These are phyloP conservation scores for Pycnococcus provasolii DNA, from an alignment of 139 green algal species.

Conservation along the genomic window DNA sequence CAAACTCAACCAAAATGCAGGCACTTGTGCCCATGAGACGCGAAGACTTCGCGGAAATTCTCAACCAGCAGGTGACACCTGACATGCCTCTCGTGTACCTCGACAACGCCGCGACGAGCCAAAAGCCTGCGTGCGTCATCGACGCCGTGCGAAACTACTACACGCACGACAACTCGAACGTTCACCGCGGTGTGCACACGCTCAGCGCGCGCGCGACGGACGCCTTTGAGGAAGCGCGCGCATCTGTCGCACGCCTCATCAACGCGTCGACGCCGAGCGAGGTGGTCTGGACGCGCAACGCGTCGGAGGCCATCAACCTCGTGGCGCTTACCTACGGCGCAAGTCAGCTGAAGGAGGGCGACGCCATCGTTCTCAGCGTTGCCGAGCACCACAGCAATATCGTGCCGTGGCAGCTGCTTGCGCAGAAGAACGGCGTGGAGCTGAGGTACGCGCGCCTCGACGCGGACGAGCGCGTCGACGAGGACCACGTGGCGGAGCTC, in stretches of 20 bases:
- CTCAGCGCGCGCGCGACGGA: conserved; percentile 59
- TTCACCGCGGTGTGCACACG: conserved; percentile 74
- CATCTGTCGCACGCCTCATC: conserved; percentile 83
- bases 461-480: conserved; percentile 31
- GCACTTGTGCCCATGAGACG: no score
- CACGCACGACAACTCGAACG: conserved; percentile 83
- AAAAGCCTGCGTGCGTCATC: conserved; percentile 68
- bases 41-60: conserved; percentile 37
- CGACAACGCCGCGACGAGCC: conserved; percentile 90
- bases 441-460: conserved; percentile 44
- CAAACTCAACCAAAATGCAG: no score
- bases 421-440: conserved; percentile 61
- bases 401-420: conserved; percentile 94
- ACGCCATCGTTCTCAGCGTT: conserved; percentile 78
- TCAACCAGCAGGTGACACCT: conserved; percentile 65
- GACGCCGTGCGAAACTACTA: conserved; percentile 62
- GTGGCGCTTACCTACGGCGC: conserved; percentile 88
- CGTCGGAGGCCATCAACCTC: conserved; percentile 93
- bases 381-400: conserved; percentile 91
- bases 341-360: conserved; percentile 64
- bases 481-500: conserved; percentile 45
- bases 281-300: conserved; percentile 90
- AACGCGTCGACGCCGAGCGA: conserved; percentile 55
- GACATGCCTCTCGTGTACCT: conserved; percentile 85
- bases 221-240: conserved; percentile 76